Percentiles rank a stretch among this genome's conserved stretches.
These are phyloP conservation scores for Diatrype stigma DNA, from an alignment of 2,329 filamentous ascomycete species.

Conservation along the genomic window DNA sequence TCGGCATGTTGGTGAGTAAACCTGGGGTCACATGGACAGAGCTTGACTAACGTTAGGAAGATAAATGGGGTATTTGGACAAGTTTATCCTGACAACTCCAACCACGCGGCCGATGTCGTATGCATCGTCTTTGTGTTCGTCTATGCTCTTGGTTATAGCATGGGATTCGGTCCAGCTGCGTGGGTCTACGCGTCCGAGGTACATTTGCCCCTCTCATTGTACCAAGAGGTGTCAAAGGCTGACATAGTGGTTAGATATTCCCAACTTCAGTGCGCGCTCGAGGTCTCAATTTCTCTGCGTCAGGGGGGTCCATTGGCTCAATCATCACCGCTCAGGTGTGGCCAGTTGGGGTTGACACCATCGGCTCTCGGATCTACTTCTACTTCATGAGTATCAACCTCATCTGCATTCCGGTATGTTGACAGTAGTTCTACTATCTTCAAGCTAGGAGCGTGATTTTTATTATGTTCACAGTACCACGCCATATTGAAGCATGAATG, in stretches of 20 bases:
- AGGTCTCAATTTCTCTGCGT: slow-evolving; percentile 52
- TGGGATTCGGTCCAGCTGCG: slow-evolving; percentile 52
- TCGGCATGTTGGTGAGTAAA: slow-evolving; percentile 46
- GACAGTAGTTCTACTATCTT: neutral
- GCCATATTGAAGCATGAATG: neutral
- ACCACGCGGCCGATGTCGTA: slow-evolving; percentile 41
- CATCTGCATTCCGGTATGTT: slow-evolving; percentile 39
- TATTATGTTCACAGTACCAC: neutral
- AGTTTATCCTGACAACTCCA: slow-evolving; percentile 46
- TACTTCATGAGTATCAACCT: slow-evolving; percentile 53
- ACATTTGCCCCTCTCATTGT: slow-evolving; percentile 2
- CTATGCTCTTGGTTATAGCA: slow-evolving; percentile 54
- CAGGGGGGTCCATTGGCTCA: slow-evolving; percentile 51
- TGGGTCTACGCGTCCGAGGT: slow-evolving; percentile 60
- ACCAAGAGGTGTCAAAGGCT: neutral
- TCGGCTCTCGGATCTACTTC: slow-evolving; percentile 52
- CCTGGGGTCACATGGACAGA: neutral
- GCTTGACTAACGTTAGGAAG: slow-evolving; percentile 24
- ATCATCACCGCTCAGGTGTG: slow-evolving; percentile 52
- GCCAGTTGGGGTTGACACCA: slow-evolving; percentile 47
- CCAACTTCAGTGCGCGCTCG: slow-evolving; percentile 53
- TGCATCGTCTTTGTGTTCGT: slow-evolving; percentile 55
- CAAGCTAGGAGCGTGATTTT: too few relatives aligned
- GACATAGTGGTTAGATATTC: slow-evolving; percentile 40
- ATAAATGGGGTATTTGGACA: slow-evolving; percentile 51